Evolutionary conservation across 192 early-diverging fungal genomes (phyloP).

Genomic region (Coemansia sp.): DNA sequence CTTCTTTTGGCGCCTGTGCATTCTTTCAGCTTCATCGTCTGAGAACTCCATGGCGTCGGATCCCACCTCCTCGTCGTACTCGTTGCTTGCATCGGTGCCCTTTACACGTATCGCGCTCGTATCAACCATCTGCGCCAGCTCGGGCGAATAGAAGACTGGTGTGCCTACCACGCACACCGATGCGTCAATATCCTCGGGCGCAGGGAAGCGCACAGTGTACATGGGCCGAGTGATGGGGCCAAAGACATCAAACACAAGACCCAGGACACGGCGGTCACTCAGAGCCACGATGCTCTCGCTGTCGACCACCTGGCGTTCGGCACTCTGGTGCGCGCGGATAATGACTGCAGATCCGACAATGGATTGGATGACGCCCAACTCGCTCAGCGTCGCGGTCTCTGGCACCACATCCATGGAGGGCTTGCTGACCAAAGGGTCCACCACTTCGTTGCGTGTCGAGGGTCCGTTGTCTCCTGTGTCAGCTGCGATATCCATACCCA

Average conservation of each 20-base stretch:
- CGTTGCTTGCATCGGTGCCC: constrained; percentile 91
- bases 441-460: constrained; percentile 62
- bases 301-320: constrained; percentile 67
- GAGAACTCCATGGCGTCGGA: constrained; percentile 89
- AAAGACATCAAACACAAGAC: constrained; percentile 84
- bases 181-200: constrained; percentile 59
- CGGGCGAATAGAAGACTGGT: constrained; percentile 64
- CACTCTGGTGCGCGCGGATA: constrained; percentile 54
- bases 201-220: constrained; percentile 79
- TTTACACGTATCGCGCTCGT: constrained; percentile 65
- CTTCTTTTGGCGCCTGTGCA: constrained; percentile 57
- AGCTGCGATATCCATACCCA: not conserved
- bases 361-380: constrained; percentile 66
- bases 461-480: not conserved
- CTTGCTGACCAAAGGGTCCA: constrained; percentile 51
- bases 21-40: constrained; percentile 87
- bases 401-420: constrained; percentile 58
- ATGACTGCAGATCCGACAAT: constrained; percentile 75
- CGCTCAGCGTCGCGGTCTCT: constrained; percentile 47
- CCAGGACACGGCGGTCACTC: constrained; percentile 62
- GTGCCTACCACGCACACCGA: constrained; percentile 45
- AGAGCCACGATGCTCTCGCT: constrained; percentile 69
- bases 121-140: constrained; percentile 64
- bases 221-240: constrained; percentile 82
- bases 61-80: constrained; percentile 87